Conservation (phyloP, 2,329 filamentous ascomycete species). For the Neurospora sp. region DNA sequence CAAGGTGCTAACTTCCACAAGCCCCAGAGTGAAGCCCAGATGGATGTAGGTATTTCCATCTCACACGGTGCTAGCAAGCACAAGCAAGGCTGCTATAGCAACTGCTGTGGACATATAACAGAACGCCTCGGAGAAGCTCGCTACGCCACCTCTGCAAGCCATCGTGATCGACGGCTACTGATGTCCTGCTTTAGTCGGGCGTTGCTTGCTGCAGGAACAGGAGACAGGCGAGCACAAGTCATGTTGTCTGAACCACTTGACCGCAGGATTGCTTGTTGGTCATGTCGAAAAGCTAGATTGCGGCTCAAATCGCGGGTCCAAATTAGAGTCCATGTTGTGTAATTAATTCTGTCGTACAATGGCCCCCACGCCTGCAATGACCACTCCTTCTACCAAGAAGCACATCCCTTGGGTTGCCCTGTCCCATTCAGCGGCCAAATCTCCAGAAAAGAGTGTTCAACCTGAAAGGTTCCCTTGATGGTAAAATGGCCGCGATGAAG, state of each 20-base stretch:
- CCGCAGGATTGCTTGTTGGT: neutral
- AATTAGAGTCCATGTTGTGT: neutral
- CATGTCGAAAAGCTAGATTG: neutral
- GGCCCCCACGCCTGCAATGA: neutral
- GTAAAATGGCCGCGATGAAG: neutral
- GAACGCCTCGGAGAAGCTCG: neutral
- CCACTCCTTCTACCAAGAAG: neutral
- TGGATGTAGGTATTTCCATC: neutral
- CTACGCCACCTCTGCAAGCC: neutral
- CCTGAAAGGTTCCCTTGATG: neutral
- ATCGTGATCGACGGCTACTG: neutral
- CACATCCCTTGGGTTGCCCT: neutral
- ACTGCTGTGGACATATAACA: neutral
- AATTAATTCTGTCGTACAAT: neutral
- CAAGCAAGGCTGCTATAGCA: neutral
- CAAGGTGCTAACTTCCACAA: neutral
- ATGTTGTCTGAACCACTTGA: neutral
- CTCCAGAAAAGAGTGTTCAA: neutral
- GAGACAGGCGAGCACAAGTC: constrained; percentile 4
- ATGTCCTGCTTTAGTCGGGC: neutral
- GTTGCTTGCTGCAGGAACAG: constrained; percentile 12
- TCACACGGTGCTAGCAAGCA: neutral
- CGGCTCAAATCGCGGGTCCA: neutral
- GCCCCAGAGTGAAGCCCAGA: neutral
- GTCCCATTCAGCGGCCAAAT: neutral